phyloP scores from a whole-genome alignment of 441 rosid species.

The Hypseocharis bilobata region DNA sequence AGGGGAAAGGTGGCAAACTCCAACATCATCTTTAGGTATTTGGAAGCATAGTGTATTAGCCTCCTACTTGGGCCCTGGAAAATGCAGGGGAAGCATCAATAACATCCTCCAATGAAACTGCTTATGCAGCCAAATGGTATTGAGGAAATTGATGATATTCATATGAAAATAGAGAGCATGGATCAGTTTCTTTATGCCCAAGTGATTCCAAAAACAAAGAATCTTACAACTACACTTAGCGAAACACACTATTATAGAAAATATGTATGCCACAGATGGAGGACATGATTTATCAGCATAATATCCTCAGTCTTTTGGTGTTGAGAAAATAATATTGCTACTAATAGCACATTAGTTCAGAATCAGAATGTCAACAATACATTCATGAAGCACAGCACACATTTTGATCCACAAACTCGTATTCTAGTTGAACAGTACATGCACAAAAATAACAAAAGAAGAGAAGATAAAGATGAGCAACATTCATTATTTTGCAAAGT shows the following conservation, averaged over 20 bases:
- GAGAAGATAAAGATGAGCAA: conserved; percentile 14
- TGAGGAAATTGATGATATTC: conserved; percentile 15
- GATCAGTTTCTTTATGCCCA: background rate
- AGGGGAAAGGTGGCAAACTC: conserved; percentile 23
- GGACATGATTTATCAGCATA: background rate
- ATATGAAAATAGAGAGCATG: conserved; percentile 10
- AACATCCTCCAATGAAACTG: conserved; percentile 22
- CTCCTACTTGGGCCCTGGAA: conserved; percentile 38
- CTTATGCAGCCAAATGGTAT: conserved; percentile 19
- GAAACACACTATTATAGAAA: background rate
- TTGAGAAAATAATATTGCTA: background rate
- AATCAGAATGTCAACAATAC: conserved; percentile 1
- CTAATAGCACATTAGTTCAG: conserved; percentile 3
- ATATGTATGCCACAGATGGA: background rate
- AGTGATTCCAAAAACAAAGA: conserved; percentile 11
- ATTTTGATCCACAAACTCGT: background rate
- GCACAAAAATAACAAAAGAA: background rate
- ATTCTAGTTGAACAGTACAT: background rate
- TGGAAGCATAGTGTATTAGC: conserved; percentile 29
- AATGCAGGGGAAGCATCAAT: conserved; percentile 41
- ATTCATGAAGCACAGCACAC: background rate
- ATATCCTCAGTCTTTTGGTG: background rate
- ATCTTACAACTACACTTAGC: background rate
- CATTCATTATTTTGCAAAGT: conserved; percentile 20
- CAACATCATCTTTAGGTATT: conserved; percentile 26